phyloP scores from a whole-genome alignment of 805 yeast species.

The Lachancea mirantina region DNA sequence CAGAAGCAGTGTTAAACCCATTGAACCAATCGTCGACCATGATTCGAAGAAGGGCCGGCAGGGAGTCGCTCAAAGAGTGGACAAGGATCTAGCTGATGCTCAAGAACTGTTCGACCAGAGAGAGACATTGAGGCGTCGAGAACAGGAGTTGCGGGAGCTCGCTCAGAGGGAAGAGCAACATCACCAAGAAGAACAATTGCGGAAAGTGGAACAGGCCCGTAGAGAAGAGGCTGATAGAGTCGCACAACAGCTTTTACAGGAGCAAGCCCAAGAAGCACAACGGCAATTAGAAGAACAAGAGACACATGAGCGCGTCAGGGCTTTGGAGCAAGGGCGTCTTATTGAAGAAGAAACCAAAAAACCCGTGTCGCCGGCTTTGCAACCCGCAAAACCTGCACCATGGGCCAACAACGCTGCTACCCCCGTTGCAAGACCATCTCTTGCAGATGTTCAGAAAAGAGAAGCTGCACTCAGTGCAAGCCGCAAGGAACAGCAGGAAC shows the following conservation, averaged over 20 bases:
- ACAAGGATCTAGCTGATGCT: conserved; percentile 3
- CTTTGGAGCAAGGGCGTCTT: conserved; percentile 1
- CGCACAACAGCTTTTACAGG: conserved; percentile 15
- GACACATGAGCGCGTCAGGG: conserved; percentile 5
- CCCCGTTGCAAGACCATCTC: conserved; percentile 17
- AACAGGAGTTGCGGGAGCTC: neutral
- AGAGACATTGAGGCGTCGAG: neutral
- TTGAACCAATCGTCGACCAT: conserved; percentile 2
- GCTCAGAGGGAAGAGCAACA: neutral
- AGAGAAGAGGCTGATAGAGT: conserved; percentile 18
- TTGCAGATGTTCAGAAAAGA: conserved; percentile 18
- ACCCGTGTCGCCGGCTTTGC: conserved; percentile 2
- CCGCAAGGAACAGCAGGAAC: conserved; percentile 14
- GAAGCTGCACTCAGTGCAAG: conserved; percentile 16
- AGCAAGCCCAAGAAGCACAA: conserved; percentile 1
- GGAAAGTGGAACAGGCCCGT: conserved; percentile 7
- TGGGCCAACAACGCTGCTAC: conserved; percentile 23
- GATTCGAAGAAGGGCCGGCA: conserved; percentile 6
- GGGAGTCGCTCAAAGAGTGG: conserved; percentile 2
- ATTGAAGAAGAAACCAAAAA: conserved; percentile 2
- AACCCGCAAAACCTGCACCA: conserved; percentile 19
- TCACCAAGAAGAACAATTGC: no score
- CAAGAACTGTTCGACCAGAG: conserved; percentile 5
- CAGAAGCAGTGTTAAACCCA: no score
- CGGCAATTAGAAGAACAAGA: conserved; percentile 8